Evolutionary conservation across 176 grass and related monocot species (phyloP).

Genomic region (Carex littledalei): DNA sequence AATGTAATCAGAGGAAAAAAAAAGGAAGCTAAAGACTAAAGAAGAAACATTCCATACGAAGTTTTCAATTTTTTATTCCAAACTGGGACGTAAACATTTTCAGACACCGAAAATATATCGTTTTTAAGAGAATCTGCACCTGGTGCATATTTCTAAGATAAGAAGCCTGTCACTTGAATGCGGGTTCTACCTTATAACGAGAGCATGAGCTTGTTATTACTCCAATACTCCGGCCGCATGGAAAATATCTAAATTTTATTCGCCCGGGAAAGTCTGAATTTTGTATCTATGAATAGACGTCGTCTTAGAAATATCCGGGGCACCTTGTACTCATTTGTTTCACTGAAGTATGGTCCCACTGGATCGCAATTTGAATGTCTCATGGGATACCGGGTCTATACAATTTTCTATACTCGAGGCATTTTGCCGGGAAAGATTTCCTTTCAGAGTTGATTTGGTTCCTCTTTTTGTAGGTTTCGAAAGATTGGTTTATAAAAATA

Average conservation of each 20-base stretch:
- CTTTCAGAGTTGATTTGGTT: neutral
- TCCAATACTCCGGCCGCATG: neutral
- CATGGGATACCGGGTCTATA: neutral
- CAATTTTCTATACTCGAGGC: neutral
- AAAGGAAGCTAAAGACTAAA: no score
- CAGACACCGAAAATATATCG: neutral
- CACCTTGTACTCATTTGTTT: no score
- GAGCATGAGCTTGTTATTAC: neutral
- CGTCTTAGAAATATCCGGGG: neutral
- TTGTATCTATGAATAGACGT: neutral
- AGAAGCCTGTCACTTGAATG: neutral
- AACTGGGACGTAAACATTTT: no score
- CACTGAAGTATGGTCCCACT: neutral
- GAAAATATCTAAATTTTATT: neutral
- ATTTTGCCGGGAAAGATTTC: neutral
- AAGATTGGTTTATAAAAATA: neutral
- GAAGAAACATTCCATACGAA: no score
- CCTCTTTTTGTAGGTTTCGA: neutral
- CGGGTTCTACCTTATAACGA: neutral
- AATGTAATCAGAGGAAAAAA: no score
- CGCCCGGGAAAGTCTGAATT: neutral
- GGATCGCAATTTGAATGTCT: neutral
- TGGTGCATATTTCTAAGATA: neutral
- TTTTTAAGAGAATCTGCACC: neutral
- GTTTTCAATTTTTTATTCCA: no score